A percentile compares a stretch with the other conserved stretches of the same genome.
Evolutionary conservation across 2,329 filamentous ascomycete species (phyloP).

Genomic region (Graphilbum sp.): DNA sequence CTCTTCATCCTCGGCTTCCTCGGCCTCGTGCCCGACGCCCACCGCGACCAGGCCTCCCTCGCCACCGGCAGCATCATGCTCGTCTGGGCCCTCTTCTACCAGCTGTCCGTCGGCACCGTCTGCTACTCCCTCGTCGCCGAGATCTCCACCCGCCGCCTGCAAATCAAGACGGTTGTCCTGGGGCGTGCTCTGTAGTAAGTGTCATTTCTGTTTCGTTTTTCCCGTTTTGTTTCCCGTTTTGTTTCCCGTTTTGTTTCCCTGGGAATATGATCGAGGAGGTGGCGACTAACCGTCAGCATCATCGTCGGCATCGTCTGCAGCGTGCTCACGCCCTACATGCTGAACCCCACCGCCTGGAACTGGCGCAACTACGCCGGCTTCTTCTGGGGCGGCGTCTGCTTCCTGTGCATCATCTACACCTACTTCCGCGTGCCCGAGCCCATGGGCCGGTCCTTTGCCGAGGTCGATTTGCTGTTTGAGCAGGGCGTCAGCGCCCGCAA

Average conservation of each 20-base stretch:
- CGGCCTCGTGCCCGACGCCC: constrained; percentile 47
- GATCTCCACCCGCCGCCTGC: constrained; percentile 63
- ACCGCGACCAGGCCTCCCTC: constrained; percentile 45
- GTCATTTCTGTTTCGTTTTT: background rate
- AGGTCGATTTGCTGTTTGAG: constrained; percentile 76
- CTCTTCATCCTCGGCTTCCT: constrained; percentile 74
- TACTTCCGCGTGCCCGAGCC: constrained; percentile 74
- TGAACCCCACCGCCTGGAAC: constrained; percentile 74
- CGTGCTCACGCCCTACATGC: constrained; percentile 81
- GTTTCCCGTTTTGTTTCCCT: too few species aligned
- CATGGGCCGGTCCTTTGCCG: constrained; percentile 63
- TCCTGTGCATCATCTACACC: constrained; percentile 65
- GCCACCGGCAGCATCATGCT: constrained; percentile 80
- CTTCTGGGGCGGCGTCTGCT: constrained; percentile 74
- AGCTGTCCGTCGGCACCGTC: constrained; percentile 75
- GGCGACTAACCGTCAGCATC: constrained; percentile 30
- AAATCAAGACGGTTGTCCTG: constrained; percentile 61
- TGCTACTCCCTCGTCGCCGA: constrained; percentile 82
- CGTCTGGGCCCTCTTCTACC: constrained; percentile 67
- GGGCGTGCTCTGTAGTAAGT: constrained; percentile 9
- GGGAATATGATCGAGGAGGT: too few species aligned
- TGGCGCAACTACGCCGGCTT: constrained; percentile 81
- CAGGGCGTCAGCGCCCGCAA: constrained; percentile 52
- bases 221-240: too few species aligned
- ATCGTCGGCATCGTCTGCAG: constrained; percentile 67